phyloP scores from a whole-genome alignment of 1,284 basidiomycete genomes.

The Apiotrichum mycotoxinovorans region DNA sequence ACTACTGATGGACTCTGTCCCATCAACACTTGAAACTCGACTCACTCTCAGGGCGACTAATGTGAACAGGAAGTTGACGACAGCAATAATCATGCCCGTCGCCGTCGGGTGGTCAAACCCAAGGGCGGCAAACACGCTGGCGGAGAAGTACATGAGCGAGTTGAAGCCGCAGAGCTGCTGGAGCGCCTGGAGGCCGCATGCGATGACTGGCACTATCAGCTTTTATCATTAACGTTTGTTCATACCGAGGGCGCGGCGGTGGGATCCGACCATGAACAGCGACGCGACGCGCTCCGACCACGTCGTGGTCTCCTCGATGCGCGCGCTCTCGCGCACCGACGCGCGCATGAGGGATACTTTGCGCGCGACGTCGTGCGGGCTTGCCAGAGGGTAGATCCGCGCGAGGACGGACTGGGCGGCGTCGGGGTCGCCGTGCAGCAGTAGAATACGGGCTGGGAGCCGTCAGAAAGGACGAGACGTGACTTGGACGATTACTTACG shows the following conservation, averaged over 20 bases:
- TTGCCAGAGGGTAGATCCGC: constrained; percentile 66
- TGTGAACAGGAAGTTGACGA: constrained; percentile 77
- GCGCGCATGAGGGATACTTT: constrained; percentile 61
- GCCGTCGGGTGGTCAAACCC: constrained; percentile 77
- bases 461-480: constrained; percentile 2
- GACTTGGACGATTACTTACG: constrained; percentile 53
- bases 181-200: constrained; percentile 73
- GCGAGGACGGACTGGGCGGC: constrained; percentile 58
- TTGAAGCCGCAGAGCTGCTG: constrained; percentile 78
- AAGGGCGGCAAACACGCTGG: constrained; percentile 72
- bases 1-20: too few species aligned
- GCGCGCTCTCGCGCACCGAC: constrained; percentile 57
- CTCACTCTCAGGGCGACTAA: constrained; percentile 67
- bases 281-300: constrained; percentile 58
- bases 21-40: too few species aligned
- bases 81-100: constrained; percentile 70
- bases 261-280: constrained; percentile 59
- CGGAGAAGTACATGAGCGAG: constrained; percentile 65
- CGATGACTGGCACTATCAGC: constrained; percentile 56
- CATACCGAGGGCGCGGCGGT: constrained; percentile 68
- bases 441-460: constrained; percentile 65
- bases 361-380: constrained; percentile 61
- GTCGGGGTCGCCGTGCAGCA: constrained; percentile 57
- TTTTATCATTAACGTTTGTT: constrained; percentile 24
- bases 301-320: constrained; percentile 62